Percentiles rank a stretch among this genome's conserved stretches.
These are phyloP conservation scores for Asterochloris erici DNA, from an alignment of 139 green algal species.

Conservation along the genomic window DNA sequence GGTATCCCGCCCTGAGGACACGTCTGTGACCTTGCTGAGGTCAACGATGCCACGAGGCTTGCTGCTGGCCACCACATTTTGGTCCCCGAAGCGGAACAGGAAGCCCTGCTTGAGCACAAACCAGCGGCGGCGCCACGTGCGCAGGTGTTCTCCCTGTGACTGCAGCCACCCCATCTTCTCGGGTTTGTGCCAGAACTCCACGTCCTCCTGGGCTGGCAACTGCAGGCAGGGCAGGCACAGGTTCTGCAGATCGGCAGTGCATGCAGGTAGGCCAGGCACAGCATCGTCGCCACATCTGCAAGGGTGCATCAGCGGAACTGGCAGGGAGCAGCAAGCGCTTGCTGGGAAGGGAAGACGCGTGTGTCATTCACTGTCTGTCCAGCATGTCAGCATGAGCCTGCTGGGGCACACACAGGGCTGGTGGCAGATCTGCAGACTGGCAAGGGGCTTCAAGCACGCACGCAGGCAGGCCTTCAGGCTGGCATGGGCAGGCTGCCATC, in stretches of 20 bases:
- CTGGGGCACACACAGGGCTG: no score
- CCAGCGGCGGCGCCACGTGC: slow-evolving; percentile 86
- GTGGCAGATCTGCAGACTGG: no score
- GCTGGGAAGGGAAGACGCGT: neutral
- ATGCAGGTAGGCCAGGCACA: no score
- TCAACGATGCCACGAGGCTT: slow-evolving; percentile 86
- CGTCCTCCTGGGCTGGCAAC: slow-evolving; percentile 73
- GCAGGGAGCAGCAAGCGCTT: neutral
- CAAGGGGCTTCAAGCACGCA: no score
- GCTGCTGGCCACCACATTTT: slow-evolving; percentile 51
- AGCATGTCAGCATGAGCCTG: no score
- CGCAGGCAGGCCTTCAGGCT: no score
- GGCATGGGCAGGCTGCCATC: no score
- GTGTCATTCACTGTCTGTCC: no score
- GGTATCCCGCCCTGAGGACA: slow-evolving; percentile 45
- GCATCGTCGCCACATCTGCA: neutral
- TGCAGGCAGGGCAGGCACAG: slow-evolving; percentile 21
- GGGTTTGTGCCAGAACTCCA: slow-evolving; percentile 81
- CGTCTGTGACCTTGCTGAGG: slow-evolving; percentile 73
- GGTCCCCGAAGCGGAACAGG: slow-evolving; percentile 80
- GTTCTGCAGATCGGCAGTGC: no score
- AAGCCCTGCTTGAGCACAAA: slow-evolving; percentile 91
- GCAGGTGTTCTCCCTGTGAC: slow-evolving; percentile 82
- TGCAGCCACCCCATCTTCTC: slow-evolving; percentile 90
- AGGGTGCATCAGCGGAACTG: no score